Evolutionary conservation across 2,329 filamentous ascomycete species (phyloP).

Genomic region (Hirsutella thompsonii): DNA sequence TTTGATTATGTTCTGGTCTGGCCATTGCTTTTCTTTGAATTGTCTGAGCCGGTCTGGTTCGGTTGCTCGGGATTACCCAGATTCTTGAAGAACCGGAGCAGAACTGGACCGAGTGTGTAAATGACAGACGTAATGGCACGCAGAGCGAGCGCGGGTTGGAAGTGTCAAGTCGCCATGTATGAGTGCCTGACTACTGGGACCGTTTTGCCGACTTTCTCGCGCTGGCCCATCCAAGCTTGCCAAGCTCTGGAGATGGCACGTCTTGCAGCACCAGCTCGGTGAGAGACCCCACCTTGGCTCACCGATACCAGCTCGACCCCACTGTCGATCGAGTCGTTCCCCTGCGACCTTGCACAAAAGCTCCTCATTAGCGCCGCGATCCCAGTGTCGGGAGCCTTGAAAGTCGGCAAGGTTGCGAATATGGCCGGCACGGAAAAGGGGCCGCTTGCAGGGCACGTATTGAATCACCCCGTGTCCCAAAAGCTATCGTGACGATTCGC

Average conservation of each 20-base stretch:
- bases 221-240: neutral
- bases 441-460: slow-evolving; percentile 18
- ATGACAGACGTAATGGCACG: too few species aligned
- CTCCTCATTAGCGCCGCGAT: slow-evolving; percentile 11
- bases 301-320: slow-evolving; percentile 6
- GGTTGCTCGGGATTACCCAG: too few species aligned
- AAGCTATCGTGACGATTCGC: neutral
- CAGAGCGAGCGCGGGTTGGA: too few species aligned
- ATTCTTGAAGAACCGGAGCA: too few species aligned
- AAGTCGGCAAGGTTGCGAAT: slow-evolving; percentile 10
- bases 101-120: too few species aligned
- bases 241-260: neutral
- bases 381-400: slow-evolving; percentile 7
- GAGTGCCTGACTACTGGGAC: too few species aligned
- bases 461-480: too few species aligned
- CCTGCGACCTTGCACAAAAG: slow-evolving; percentile 10
- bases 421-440: slow-evolving; percentile 30
- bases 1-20: too few species aligned
- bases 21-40: too few species aligned
- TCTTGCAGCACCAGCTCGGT: neutral
- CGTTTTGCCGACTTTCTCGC: too few species aligned
- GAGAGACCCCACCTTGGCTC: slow-evolving; percentile 12
- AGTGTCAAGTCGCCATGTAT: too few species aligned
- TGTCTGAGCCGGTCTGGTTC: too few species aligned
- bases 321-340: slow-evolving; percentile 16